Percentiles rank a stretch among this genome's conserved stretches.
phyloP scores from a whole-genome alignment of 1,284 basidiomycete genomes.

The Cryptococcus sp. region DNA sequence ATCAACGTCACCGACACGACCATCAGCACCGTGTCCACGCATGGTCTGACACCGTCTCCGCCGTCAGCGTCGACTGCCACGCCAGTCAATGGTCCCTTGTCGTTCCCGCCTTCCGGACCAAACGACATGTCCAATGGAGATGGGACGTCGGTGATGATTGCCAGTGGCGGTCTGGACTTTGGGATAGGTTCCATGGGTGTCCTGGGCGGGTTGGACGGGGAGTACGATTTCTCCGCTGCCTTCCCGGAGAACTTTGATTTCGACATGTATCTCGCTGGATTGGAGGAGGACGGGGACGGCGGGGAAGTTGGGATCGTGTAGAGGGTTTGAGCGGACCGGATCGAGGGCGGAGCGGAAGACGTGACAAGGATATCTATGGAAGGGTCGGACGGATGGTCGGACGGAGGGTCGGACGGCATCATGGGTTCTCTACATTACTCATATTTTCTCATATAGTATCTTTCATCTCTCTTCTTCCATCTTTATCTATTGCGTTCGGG shows the following conservation, averaged over 20 bases:
- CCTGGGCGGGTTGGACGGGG: slow-evolving; percentile 19
- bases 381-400: no score
- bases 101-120: slow-evolving; percentile 5
- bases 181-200: slow-evolving; percentile 12
- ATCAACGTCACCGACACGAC: slow-evolving; percentile 21
- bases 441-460: no score
- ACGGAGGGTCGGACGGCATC: no score
- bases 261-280: slow-evolving; percentile 38
- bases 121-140: not conserved
- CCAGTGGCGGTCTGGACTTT: slow-evolving; percentile 14
- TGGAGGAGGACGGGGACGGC: slow-evolving; percentile 40
- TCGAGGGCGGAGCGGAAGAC: no score
- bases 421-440: no score
- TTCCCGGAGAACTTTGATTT: slow-evolving; percentile 40
- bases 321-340: not conserved
- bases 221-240: slow-evolving; percentile 30
- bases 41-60: slow-evolving; percentile 34
- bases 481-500: no score
- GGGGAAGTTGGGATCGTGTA: slow-evolving; percentile 27
- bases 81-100: slow-evolving; percentile 14
- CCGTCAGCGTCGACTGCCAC: slow-evolving; percentile 32
- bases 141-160: not conserved
- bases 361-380: no score
- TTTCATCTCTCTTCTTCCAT: no score
- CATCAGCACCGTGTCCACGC: slow-evolving; percentile 20